Base-by-base conservation (phyloP, 2,329 filamentous ascomycete species). In the Fusarium nisikadoi region DNA sequence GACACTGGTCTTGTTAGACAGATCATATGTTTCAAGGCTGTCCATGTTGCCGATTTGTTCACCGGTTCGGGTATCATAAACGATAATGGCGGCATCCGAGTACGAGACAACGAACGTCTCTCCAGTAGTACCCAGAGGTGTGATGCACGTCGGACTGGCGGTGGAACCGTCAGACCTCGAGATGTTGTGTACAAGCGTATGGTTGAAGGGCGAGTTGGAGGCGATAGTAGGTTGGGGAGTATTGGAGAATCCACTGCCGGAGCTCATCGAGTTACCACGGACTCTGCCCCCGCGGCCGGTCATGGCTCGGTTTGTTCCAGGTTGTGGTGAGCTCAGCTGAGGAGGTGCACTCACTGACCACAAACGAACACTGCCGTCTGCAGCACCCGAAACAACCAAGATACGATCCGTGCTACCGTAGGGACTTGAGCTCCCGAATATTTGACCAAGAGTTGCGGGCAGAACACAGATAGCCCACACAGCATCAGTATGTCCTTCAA, bases 401-500 rank as follows among this genome's bases (percentile, higher is more conserved):
- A 98, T 93, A 23, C 95, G 90, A 78, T 98, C 96, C 3, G 94
- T 86, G 14, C 91, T 92, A 35, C 95, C 95, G 77, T 93, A 93
- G 46, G 90, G 88, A 78, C 86, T 92, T 67, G 88, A 88, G 60
- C 89, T 90, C 20, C 95, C 94, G 78, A 98, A 97, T 4, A 98
- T 88, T 33, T 92, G 86, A 6, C 92, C 93, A 23, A 94, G 87
- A 0, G 93, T 95, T 6, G 93, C 91, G 7, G 96, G 96, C 6
- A 99, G 88, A 19, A 98, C 94, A 78, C 95, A 98, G 6, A 99
- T 88, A 6, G 94, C 92, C 96, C 96, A 99, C 8, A 99, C 94
- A 8, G 95, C 94, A 84, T 99, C 96, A 0, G 93, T 97, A 78
- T 98, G 96, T 2, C 95, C 95, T 74, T 98, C 94, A 8, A 99